Conservation (phyloP, 1,284 basidiomycete genomes). For the Blastosporella zonata region DNA sequence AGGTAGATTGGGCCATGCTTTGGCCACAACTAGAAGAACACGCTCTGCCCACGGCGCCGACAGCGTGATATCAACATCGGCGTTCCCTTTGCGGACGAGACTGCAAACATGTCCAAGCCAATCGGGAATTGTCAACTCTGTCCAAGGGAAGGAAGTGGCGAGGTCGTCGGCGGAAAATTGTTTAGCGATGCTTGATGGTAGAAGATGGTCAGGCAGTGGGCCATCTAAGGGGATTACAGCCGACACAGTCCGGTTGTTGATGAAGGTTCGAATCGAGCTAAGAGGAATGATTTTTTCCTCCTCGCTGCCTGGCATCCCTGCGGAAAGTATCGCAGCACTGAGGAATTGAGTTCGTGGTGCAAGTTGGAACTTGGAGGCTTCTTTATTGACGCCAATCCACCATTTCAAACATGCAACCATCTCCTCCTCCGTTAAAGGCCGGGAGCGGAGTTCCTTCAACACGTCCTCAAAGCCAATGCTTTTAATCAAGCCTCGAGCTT, state of each 20-base stretch:
- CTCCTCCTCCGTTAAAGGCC: conserved; percentile 75
- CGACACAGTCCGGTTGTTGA: conserved; percentile 66
- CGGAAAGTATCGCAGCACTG: conserved; percentile 63
- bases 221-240: conserved; percentile 75
- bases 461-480: conserved; percentile 88
- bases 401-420: conserved; percentile 84
- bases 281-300: conserved; percentile 66
- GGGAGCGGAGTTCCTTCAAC: conserved; percentile 70
- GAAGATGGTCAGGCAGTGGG: conserved; percentile 75
- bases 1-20: conserved; percentile 75
- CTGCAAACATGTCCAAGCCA: conserved; percentile 76
- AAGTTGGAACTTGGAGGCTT: conserved; percentile 40
- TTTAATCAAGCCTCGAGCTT: conserved; percentile 69
- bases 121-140: conserved; percentile 72
- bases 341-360: conserved; percentile 59
- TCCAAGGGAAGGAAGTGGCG: conserved; percentile 70
- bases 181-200: conserved; percentile 72
- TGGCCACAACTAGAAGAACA: conserved; percentile 69
- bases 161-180: conserved; percentile 61
- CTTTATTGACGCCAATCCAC: conserved; percentile 75
- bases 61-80: conserved; percentile 64
- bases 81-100: conserved; percentile 38
- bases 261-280: conserved; percentile 66
- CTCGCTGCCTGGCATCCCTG: conserved; percentile 34
- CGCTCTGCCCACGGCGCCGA: conserved; percentile 83